Conservation (phyloP, 1,284 basidiomycete genomes). For the Malassezia sympodialis region DNA sequence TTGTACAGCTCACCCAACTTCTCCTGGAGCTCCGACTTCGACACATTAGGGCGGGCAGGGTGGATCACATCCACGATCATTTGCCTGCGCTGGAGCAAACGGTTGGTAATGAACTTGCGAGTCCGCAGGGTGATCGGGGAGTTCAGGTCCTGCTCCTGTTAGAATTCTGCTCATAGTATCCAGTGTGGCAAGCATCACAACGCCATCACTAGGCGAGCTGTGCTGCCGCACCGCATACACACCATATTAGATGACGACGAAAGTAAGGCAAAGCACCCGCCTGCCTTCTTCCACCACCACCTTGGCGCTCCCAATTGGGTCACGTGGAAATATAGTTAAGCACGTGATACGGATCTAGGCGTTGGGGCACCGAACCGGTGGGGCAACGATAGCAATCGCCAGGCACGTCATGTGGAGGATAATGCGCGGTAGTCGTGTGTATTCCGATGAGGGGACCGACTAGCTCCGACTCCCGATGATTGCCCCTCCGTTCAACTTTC, state of each 20-base stretch:
- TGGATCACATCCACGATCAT: constrained; percentile 84
- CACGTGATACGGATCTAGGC: constrained; percentile 1
- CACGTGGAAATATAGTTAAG: constrained; percentile 16
- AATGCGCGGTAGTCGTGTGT: background rate
- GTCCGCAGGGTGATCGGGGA: constrained; percentile 94
- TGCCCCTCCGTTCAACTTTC: constrained; percentile 45
- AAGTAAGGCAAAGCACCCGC: constrained; percentile 6
- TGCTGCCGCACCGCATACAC: background rate
- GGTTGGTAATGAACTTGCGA: constrained; percentile 99
- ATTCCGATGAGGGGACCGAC: background rate
- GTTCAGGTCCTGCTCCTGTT: constrained; percentile 56
- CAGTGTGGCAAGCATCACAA: background rate
- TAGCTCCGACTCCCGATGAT: constrained; percentile 11
- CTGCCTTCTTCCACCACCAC: constrained; percentile 8
- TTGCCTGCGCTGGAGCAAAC: constrained; percentile 74
- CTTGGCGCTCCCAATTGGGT: background rate
- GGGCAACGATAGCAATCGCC: background rate
- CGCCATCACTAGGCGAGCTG: background rate
- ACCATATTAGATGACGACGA: constrained; percentile 19
- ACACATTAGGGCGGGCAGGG: constrained; percentile 87
- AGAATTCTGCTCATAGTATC: background rate
- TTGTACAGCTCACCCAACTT: constrained; percentile 71
- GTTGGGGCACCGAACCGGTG: background rate
- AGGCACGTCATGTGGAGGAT: background rate
- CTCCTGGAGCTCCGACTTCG: constrained; percentile 82